Evolutionary conservation across 352 stramenopile species (phyloP).

Genomic region (Blastocystis sp.): DNA sequence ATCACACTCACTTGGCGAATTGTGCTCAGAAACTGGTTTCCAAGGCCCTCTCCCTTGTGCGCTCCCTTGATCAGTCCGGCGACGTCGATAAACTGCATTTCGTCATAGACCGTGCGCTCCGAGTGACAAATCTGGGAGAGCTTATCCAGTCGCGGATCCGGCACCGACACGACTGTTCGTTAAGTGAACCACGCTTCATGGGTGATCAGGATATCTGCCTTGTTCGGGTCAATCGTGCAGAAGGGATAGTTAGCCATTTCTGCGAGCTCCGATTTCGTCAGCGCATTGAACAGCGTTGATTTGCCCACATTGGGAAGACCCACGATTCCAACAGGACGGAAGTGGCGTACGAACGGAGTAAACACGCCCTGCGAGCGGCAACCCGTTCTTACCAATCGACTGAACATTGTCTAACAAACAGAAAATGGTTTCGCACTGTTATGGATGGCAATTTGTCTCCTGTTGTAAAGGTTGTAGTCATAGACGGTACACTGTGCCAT

Average conservation of each 20-base stretch:
- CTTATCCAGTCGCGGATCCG: constrained; percentile 21
- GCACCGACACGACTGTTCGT: constrained; percentile 30
- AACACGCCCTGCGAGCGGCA: no score
- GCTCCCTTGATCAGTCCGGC: constrained; percentile 71
- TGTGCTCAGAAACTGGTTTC: constrained; percentile 75
- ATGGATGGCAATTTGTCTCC: no score
- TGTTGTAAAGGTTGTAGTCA: no score
- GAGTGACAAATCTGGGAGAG: constrained; percentile 8
- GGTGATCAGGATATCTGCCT: constrained; percentile 67
- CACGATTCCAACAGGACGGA: constrained; percentile 72
- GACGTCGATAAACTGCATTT: constrained; percentile 77
- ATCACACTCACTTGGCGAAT: constrained; percentile 74
- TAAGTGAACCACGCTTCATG: constrained; percentile 57
- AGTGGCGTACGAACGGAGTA: background rate
- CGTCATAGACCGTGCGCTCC: constrained; percentile 43
- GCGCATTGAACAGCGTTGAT: constrained; percentile 74
- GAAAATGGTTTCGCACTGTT: no score
- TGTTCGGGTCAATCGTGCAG: constrained; percentile 76
- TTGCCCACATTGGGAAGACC: constrained; percentile 78
- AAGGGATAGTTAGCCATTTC: constrained; percentile 76
- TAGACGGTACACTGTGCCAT: background rate
- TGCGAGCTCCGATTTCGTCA: constrained; percentile 73
- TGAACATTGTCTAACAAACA: no score
- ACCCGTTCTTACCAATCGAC: no score
- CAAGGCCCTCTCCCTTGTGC: constrained; percentile 70